These are phyloP conservation scores for Termitomyces sp. DNA, from an alignment of 768 basidiomycete species.

Conservation along the genomic window DNA sequence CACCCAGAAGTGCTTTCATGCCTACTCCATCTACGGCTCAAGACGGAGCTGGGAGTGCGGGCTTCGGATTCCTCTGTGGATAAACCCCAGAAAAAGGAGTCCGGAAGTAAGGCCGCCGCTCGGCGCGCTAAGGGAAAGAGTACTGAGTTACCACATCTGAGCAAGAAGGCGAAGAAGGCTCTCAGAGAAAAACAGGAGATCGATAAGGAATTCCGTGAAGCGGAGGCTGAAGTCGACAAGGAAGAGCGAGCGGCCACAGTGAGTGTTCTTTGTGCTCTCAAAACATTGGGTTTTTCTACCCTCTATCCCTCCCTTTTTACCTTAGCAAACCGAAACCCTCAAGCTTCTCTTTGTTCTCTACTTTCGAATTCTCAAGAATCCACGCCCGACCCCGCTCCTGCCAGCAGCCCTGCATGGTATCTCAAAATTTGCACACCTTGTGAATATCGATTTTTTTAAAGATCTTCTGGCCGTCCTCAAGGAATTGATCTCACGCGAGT, in stretches of 20 bases:
- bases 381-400: constrained; percentile 72
- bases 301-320: constrained; percentile 7
- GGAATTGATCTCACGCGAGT: constrained; percentile 59
- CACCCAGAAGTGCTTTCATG: constrained; percentile 87
- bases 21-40: constrained; percentile 81
- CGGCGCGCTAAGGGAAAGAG: constrained; percentile 55
- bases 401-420: constrained; percentile 90
- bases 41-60: constrained; percentile 79
- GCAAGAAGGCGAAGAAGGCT: constrained; percentile 87
- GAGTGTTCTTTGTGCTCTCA: constrained; percentile 27
- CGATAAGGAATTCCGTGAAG: constrained; percentile 88
- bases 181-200: constrained; percentile 89
- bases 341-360: constrained; percentile 97
- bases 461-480: constrained; percentile 89
- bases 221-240: constrained; percentile 89
- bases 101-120: constrained; percentile 41
- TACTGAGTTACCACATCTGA: constrained; percentile 69
- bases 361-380: constrained; percentile 91
- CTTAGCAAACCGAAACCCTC: constrained; percentile 94
- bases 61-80: constrained; percentile 71
- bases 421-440: constrained; percentile 90
- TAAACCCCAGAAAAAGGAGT: constrained; percentile 41
- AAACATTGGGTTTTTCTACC: neutral
- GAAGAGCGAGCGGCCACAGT: constrained; percentile 85
- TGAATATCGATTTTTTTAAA: constrained; percentile 98